A percentile compares a stretch with the other conserved stretches of the same genome.
These are phyloP conservation scores for Domatiomyces catenatus DNA, from an alignment of 2,329 filamentous ascomycete genomes.

Conservation along the genomic window DNA sequence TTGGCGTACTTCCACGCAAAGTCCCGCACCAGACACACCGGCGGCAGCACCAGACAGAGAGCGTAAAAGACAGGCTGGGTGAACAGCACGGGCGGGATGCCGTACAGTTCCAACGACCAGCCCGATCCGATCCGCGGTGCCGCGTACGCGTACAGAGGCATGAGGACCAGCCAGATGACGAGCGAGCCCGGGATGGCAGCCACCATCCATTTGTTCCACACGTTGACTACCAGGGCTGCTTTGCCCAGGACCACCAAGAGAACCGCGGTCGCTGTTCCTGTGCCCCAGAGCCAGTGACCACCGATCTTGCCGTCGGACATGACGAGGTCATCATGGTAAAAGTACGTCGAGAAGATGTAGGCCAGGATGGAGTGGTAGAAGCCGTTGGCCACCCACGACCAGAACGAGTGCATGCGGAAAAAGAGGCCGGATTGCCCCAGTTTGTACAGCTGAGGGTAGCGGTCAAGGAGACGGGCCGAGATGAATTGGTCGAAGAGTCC, in stretches of 20 bases:
- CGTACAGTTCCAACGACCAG: slow-evolving; percentile 71
- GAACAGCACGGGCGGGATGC: slow-evolving; percentile 68
- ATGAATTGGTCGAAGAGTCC: slow-evolving; percentile 98
- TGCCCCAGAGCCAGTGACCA: slow-evolving; percentile 97
- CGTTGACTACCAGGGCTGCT: slow-evolving; percentile 83
- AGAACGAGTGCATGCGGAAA: slow-evolving; percentile 85
- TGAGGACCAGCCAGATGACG: slow-evolving; percentile 76
- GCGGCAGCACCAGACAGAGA: slow-evolving; percentile 65
- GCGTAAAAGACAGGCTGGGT: slow-evolving; percentile 77
- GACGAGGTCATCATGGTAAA: slow-evolving; percentile 69
- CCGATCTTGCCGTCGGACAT: slow-evolving; percentile 64
- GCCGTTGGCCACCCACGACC: slow-evolving; percentile 81
- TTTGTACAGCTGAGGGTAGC: slow-evolving; percentile 90
- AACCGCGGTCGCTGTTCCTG: slow-evolving; percentile 84
- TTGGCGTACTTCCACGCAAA: slow-evolving; percentile 96
- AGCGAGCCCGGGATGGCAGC: slow-evolving; percentile 90
- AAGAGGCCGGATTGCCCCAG: slow-evolving; percentile 86
- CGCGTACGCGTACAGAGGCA: slow-evolving; percentile 73
- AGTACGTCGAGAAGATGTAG: slow-evolving; percentile 69
- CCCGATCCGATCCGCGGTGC: slow-evolving; percentile 62
- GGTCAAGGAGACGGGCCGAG: slow-evolving; percentile 78
- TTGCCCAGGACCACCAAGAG: slow-evolving; percentile 88
- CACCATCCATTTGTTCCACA: slow-evolving; percentile 98
- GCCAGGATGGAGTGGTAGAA: slow-evolving; percentile 90
- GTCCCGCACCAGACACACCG: slow-evolving; percentile 71